Evolutionary conservation across 345 rosid species (phyloP), one percentile per base, ranked within the genome.

Genomic region (Nasturtium officinale): DNA sequence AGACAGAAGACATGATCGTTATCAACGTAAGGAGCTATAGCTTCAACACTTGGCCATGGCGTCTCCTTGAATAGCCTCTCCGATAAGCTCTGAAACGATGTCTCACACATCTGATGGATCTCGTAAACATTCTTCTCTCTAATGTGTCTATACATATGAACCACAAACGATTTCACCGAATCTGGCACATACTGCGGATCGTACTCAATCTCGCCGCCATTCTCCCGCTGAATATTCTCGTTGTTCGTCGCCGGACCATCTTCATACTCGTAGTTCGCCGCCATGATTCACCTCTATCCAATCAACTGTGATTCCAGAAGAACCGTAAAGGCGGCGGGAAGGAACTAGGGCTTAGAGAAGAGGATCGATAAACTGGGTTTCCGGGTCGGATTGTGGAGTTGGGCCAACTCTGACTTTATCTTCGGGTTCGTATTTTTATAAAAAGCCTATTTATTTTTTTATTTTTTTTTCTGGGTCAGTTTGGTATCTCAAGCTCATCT

Each of bases 41-140:
- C 99, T 16, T 95, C 97, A 13, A 91, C 94, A 60, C 90, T 84
- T 16, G 99, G 99, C 99, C 99, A 95, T 0, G 99, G 96, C 5
- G 96, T 83, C 50, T 95, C 98, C 85, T 95, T 92, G 83, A 95
- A 95, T 29, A 84, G 87, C 21, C 98, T 85, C 8, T 92, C 97
- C 5, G 96, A 95, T 26, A 95, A 80, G 9, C 84, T 87, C 83
- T 91, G 99, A 79, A 95, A 92, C 18, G 98, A 95, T 17, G 88
- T 88, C 86, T 92, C 98, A 81, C 93, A 91, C 98, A 95, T 95
- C 89, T 92, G 96, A 71, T 95, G 96, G 83, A 91, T 95, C 89
- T 90, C 99, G 85, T 91, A 95, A 12, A 95, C 99, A 25, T 95
- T 95, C 84, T 92, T 95, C 82, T 92, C 99, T 67, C 99, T 80